Evolutionary conservation across 768 basidiomycete genomes (phyloP).

Genomic region (Chiua virens): DNA sequence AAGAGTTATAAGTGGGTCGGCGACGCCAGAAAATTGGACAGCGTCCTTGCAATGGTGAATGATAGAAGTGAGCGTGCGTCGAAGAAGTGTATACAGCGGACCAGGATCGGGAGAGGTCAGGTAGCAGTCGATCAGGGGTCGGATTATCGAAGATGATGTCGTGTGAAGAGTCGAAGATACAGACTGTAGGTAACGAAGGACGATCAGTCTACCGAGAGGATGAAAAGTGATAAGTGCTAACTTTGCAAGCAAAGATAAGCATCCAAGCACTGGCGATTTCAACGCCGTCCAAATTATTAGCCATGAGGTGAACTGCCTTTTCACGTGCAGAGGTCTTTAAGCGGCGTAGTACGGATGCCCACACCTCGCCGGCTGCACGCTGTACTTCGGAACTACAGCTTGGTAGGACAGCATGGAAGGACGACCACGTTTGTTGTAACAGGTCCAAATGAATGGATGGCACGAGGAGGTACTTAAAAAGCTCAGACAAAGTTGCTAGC

Average conservation of each 20-base stretch:
- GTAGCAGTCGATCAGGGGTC: slow-evolving; percentile 56
- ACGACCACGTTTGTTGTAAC: slow-evolving; percentile 60
- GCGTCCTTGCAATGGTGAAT: slow-evolving; percentile 79
- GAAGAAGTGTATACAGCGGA: slow-evolving; percentile 54
- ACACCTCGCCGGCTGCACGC: slow-evolving; percentile 80
- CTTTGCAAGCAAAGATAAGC: slow-evolving; percentile 78
- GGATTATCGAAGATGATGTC: slow-evolving; percentile 60
- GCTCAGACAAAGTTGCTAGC: slow-evolving; percentile 61
- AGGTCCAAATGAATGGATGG: slow-evolving; percentile 56
- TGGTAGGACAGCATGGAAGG: slow-evolving; percentile 49
- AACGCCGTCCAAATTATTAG: slow-evolving; percentile 45
- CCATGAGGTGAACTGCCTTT: slow-evolving; percentile 56
- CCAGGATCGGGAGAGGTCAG: slow-evolving; percentile 42
- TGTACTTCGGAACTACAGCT: slow-evolving; percentile 71
- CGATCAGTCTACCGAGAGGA: not conserved
- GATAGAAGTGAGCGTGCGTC: slow-evolving; percentile 74
- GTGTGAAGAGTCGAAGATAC: slow-evolving; percentile 83
- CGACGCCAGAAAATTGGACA: slow-evolving; percentile 59
- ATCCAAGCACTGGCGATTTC: slow-evolving; percentile 74
- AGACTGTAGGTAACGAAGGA: slow-evolving; percentile 44
- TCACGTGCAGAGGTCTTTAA: slow-evolving; percentile 61
- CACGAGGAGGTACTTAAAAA: slow-evolving; percentile 75
- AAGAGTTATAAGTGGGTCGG: slow-evolving; percentile 50
- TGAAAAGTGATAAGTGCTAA: slow-evolving; percentile 28
- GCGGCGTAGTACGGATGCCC: slow-evolving; percentile 76